phyloP scores from a whole-genome alignment of 352 stramenopile species.

The Plasmopara halstedii region DNA sequence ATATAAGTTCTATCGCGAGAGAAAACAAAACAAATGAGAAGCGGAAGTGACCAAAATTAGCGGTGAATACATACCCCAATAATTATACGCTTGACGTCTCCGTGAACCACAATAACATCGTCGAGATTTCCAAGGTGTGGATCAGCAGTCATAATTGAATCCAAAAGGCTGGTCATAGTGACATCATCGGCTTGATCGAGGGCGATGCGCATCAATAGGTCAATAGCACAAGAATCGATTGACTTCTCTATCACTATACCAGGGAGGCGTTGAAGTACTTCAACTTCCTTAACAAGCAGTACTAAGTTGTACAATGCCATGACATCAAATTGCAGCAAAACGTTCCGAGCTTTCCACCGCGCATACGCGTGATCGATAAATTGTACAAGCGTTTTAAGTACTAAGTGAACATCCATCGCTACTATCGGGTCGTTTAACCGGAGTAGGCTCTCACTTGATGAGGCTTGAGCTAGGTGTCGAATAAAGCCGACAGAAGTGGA shows the following conservation, averaged over 20 bases:
- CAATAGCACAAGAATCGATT: not conserved
- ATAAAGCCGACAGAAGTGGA: conserved; percentile 31
- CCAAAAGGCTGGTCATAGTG: conserved; percentile 34
- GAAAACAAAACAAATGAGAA: not conserved
- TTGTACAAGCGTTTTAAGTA: conserved; percentile 19
- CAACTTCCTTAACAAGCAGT: conserved; percentile 38
- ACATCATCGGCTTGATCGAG: conserved; percentile 17
- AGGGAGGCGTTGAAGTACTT: conserved; percentile 25
- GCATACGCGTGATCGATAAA: conserved; percentile 20
- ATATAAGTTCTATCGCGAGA: conserved; percentile 39
- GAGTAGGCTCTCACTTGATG: conserved; percentile 12
- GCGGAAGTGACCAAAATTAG: not conserved
- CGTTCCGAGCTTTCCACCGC: conserved; percentile 18
- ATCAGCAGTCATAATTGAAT: conserved; percentile 34
- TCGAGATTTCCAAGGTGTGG: conserved; percentile 25
- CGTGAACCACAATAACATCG: conserved; percentile 18
- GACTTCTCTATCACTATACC: not conserved
- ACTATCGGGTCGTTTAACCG: conserved; percentile 14
- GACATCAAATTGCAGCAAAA: conserved; percentile 26
- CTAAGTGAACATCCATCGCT: conserved; percentile 18
- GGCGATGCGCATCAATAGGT: conserved; percentile 21
- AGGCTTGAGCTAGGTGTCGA: conserved; percentile 21
- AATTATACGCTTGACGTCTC: conserved; percentile 32
- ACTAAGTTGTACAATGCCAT: conserved; percentile 35
- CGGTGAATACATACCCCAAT: conserved; percentile 33